Evolutionary conservation across 139 green algal species (phyloP).

Genomic region (Choricystis sp.): DNA sequence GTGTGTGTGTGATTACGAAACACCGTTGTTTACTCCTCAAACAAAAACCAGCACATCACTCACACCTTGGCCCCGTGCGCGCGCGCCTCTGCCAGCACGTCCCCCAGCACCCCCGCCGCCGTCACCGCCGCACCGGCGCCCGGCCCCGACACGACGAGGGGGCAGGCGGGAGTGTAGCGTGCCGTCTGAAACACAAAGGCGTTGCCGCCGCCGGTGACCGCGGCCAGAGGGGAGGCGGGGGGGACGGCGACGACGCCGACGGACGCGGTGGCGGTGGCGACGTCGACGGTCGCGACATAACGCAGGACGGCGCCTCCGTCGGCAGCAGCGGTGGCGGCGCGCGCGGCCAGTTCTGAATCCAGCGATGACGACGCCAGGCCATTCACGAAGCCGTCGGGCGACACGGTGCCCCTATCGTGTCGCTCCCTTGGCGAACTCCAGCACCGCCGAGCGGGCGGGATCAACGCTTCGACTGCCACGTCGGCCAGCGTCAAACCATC

Average conservation of each 20-base stretch:
- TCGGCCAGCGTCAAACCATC: slow-evolving; percentile 40
- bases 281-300: slow-evolving; percentile 66
- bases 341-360: neutral
- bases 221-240: slow-evolving; percentile 61
- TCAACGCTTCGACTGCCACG: slow-evolving; percentile 62
- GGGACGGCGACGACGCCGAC: neutral
- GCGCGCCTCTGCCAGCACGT: slow-evolving; percentile 61
- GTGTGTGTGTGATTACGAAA: neutral
- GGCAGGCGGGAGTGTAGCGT: slow-evolving; percentile 38
- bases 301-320: slow-evolving; percentile 46
- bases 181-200: slow-evolving; percentile 71
- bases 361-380: slow-evolving; percentile 19
- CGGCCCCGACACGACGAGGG: slow-evolving; percentile 69
- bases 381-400: slow-evolving; percentile 51
- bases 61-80: neutral
- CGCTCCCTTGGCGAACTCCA: too few species aligned
- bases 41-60: neutral
- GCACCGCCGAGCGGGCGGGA: slow-evolving; percentile 52
- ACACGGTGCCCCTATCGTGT: slow-evolving; percentile 14
- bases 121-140: slow-evolving; percentile 82
- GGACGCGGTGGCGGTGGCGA: slow-evolving; percentile 14
- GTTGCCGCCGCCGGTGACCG: slow-evolving; percentile 78
- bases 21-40: neutral
- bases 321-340: slow-evolving; percentile 18
- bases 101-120: slow-evolving; percentile 77